A percentile compares a stretch with the other conserved stretches of the same genome.
phyloP scores from a whole-genome alignment of 768 basidiomycete genomes.

The Serendipita sp. region DNA sequence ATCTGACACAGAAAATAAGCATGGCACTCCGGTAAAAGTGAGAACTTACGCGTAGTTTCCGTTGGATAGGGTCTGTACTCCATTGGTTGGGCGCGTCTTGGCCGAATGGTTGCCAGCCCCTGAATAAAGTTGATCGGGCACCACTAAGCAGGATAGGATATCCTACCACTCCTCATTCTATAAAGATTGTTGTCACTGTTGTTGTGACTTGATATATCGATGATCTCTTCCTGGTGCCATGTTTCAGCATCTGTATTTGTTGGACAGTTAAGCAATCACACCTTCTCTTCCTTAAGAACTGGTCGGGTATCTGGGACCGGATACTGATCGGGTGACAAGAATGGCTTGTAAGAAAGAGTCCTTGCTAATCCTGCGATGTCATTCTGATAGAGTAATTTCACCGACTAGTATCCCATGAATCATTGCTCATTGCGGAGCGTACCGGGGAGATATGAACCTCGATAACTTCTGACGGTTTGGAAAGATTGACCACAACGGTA shows the following conservation, averaged over 20 bases:
- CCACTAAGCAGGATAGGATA: too few relatives aligned
- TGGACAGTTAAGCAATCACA: too few relatives aligned
- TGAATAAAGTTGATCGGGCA: too few relatives aligned
- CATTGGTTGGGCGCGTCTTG: too few relatives aligned
- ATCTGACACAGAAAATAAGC: constrained; percentile 34
- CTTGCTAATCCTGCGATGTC: constrained; percentile 50
- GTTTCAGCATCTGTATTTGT: too few relatives aligned
- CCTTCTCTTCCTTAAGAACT: constrained; percentile 36
- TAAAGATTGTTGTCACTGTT: too few relatives aligned
- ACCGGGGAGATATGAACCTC: constrained; percentile 48
- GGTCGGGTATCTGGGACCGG: constrained; percentile 61
- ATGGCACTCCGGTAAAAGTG: neutral
- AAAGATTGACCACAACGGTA: constrained; percentile 39
- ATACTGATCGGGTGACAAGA: constrained; percentile 35
- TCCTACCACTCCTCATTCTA: too few relatives aligned
- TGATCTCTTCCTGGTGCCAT: too few relatives aligned
- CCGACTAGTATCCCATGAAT: constrained; percentile 7
- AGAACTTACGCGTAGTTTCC: too few relatives aligned
- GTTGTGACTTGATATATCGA: too few relatives aligned
- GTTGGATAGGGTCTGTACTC: too few relatives aligned
- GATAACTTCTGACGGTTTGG: constrained; percentile 60
- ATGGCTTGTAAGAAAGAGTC: constrained; percentile 39
- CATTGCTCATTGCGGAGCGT: constrained; percentile 11
- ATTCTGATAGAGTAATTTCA: constrained; percentile 33
- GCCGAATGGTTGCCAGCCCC: too few relatives aligned